Conservation (phyloP, 169 alveolate species). For the Plasmodium yoelii region DNA sequence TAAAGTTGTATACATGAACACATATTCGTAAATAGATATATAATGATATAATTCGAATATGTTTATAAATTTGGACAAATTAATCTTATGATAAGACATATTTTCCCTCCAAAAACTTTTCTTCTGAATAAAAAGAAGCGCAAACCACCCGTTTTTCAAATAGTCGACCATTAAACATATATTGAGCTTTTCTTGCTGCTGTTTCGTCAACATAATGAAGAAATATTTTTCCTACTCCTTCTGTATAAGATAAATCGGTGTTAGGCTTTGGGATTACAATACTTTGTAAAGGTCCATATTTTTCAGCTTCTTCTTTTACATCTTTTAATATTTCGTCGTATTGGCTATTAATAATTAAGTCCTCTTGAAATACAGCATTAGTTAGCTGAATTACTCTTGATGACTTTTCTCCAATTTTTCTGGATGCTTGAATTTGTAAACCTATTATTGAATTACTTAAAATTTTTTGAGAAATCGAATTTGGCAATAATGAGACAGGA, state of each 20-base stretch:
- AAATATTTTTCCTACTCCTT: conserved; percentile 89
- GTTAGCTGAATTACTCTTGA: conserved; percentile 90
- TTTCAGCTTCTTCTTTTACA: conserved; percentile 89
- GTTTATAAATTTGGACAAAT: background rate
- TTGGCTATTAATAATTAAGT: conserved; percentile 85
- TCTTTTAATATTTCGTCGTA: conserved; percentile 86
- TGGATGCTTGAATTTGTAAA: conserved; percentile 88
- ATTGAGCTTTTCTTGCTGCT: conserved; percentile 90
- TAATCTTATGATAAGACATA: conserved; percentile 84
- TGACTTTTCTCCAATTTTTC: conserved; percentile 88
- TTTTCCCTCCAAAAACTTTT: conserved; percentile 83
- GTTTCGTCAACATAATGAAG: conserved; percentile 85
- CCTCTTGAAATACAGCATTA: conserved; percentile 91
- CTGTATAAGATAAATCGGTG: conserved; percentile 86
- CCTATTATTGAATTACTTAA: conserved; percentile 89
- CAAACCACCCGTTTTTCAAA: conserved; percentile 92
- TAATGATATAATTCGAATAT: background rate
- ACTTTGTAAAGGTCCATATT: conserved; percentile 90
- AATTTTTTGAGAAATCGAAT: conserved; percentile 88
- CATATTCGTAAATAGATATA: background rate
- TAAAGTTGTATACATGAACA: background rate
- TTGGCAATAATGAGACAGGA: conserved; percentile 87
- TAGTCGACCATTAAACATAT: conserved; percentile 90
- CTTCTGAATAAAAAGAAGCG: conserved; percentile 92
- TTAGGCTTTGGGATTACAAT: conserved; percentile 89